These are phyloP conservation scores for Sanghuangporus baumii DNA, from an alignment of 1,284 basidiomycete genomes.

Conservation along the genomic window DNA sequence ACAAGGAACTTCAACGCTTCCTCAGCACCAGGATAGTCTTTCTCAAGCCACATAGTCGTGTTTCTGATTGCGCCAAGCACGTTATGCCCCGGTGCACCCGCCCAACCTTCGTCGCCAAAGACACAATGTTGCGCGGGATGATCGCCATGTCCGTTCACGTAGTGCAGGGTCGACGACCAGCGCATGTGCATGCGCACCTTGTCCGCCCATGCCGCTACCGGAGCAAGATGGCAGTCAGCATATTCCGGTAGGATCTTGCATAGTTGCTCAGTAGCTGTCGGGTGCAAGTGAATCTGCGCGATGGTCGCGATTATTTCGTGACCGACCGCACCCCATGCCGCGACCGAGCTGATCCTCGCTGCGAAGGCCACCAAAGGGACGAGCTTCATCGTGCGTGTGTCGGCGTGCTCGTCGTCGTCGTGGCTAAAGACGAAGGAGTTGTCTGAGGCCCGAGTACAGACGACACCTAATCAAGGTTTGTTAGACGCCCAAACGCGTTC, in stretches of 20 bases:
- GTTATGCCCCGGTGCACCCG: slow-evolving; percentile 58
- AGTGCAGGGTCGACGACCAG: slow-evolving; percentile 71
- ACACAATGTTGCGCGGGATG: slow-evolving; percentile 69
- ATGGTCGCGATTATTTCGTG: slow-evolving; percentile 92
- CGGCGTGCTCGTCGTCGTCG: too few relatives aligned
- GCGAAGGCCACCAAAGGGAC: background rate
- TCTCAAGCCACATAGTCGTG: slow-evolving; percentile 26
- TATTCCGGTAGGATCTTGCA: slow-evolving; percentile 63
- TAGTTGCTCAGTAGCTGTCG: slow-evolving; percentile 61
- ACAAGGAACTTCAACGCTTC: slow-evolving; percentile 86
- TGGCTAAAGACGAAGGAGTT: too few relatives aligned
- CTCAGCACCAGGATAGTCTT: slow-evolving; percentile 33
- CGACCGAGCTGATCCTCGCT: background rate
- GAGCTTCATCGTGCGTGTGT: background rate
- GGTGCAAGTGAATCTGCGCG: slow-evolving; percentile 85
- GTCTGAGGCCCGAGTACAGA: too few relatives aligned
- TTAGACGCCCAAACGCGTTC: too few relatives aligned
- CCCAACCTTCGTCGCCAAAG: slow-evolving; percentile 83
- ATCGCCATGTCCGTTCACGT: slow-evolving; percentile 70
- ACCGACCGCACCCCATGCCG: slow-evolving; percentile 36
- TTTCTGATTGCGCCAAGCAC: slow-evolving; percentile 75
- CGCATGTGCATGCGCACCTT: slow-evolving; percentile 47
- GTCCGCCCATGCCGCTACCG: slow-evolving; percentile 88
- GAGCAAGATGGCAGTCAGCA: slow-evolving; percentile 67
- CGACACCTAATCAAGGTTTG: too few relatives aligned